A percentile compares a stretch with the other conserved stretches of the same genome.
Conservation (phyloP, 129 eudicot genomes). For the Flaveria bidentis region DNA sequence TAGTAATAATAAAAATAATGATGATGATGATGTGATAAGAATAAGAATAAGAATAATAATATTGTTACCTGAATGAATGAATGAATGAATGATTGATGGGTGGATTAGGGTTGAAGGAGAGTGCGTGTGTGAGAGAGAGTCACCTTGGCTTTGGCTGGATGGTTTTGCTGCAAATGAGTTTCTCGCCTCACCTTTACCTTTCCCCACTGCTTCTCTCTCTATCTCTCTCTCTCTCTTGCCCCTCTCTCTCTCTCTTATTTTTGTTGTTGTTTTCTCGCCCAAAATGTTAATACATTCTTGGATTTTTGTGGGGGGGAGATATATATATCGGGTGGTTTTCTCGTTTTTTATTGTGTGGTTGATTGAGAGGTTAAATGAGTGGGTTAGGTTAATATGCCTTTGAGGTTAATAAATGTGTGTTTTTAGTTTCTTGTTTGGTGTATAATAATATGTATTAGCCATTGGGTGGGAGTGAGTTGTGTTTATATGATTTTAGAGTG, state of each 20-base stretch:
- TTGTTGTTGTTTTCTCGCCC: conserved; percentile 31
- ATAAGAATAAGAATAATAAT: neutral
- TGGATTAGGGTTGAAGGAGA: conserved; percentile 40
- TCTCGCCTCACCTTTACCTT: conserved; percentile 40
- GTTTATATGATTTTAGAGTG: too few relatives aligned
- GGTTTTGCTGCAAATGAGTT: conserved; percentile 36
- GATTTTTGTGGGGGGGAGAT: neutral
- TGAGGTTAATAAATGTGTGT: neutral
- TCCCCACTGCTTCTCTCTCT: conserved; percentile 37
- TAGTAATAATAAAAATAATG: neutral
- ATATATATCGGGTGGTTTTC: neutral
- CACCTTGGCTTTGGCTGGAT: conserved; percentile 33
- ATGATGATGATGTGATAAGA: too few relatives aligned
- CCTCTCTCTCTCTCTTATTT: neutral
- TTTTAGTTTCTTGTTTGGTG: neutral
- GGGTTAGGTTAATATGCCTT: conserved; percentile 4
- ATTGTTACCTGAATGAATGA: conserved; percentile 29
- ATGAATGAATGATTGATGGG: conserved; percentile 11
- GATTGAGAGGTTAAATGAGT: neutral
- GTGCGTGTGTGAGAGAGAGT: conserved; percentile 42
- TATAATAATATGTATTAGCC: too few relatives aligned
- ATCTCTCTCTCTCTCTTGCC: conserved; percentile 29
- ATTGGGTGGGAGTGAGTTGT: too few relatives aligned
- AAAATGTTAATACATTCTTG: conserved; percentile 6
- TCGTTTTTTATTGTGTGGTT: neutral